A percentile compares a stretch with the other conserved stretches of the same genome.
Evolutionary conservation across 129 eudicot genomes (phyloP).

Genomic region (Tagetes patula): DNA sequence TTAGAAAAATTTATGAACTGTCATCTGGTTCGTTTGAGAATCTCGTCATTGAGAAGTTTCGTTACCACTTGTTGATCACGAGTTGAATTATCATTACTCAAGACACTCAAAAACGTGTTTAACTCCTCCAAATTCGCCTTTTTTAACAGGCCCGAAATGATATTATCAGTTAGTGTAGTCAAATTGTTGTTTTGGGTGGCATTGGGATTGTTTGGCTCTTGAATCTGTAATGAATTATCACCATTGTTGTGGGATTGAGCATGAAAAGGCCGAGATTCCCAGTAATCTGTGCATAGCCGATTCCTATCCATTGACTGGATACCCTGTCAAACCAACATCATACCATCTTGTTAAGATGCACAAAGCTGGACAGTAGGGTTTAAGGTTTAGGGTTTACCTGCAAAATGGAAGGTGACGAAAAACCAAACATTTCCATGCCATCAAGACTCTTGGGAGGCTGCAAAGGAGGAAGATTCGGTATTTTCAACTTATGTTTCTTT

Average conservation of each 20-base stretch:
- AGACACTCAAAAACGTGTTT: slow-evolving; percentile 41
- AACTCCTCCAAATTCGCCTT: slow-evolving; percentile 80
- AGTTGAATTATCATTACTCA: slow-evolving; percentile 41
- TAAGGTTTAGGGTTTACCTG: slow-evolving; percentile 49
- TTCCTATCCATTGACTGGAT: slow-evolving; percentile 63
- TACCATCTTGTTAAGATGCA: slow-evolving; percentile 17
- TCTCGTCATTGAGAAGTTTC: slow-evolving; percentile 68
- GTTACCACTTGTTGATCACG: slow-evolving; percentile 34
- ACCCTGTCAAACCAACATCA: slow-evolving; percentile 40
- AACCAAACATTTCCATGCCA: slow-evolving; percentile 98
- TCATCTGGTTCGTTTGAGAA: slow-evolving; percentile 55
- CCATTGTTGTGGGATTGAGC: slow-evolving; percentile 37
- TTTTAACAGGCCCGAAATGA: slow-evolving; percentile 54
- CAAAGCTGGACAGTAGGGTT: background rate
- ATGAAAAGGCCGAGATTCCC: slow-evolving; percentile 70
- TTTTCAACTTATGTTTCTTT: slow-evolving; percentile 77
- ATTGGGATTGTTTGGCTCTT: slow-evolving; percentile 24
- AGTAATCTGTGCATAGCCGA: slow-evolving; percentile 58
- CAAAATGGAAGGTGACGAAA: slow-evolving; percentile 76
- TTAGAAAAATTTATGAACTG: slow-evolving; percentile 5
- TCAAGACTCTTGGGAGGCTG: slow-evolving; percentile 97
- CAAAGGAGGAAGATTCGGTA: slow-evolving; percentile 72
- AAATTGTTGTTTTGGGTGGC: slow-evolving; percentile 26
- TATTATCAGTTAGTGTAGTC: slow-evolving; percentile 37
- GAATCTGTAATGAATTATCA: slow-evolving; percentile 9